These are phyloP conservation scores for Pseudocercospora ulei DNA, from an alignment of 2,329 filamentous ascomycete genomes.

Conservation along the genomic window DNA sequence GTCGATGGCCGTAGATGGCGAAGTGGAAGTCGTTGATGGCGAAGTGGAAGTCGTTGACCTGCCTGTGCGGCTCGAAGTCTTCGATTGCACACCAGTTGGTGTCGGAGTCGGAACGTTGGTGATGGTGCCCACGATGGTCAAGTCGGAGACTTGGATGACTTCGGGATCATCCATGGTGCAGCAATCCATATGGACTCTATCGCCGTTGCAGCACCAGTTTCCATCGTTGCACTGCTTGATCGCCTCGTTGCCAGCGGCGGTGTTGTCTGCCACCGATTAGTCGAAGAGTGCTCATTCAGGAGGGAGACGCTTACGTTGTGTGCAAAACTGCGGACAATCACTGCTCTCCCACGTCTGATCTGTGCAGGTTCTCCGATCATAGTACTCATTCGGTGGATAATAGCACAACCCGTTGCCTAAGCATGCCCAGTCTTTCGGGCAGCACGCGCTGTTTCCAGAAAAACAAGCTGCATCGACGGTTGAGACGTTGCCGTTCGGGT, in stretches of 20 bases:
- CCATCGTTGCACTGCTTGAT: slow-evolving; percentile 28
- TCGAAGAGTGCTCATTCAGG: not conserved
- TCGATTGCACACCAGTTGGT: slow-evolving; percentile 6
- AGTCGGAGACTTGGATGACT: slow-evolving; percentile 19
- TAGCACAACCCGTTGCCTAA: slow-evolving; percentile 33
- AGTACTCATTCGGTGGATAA: slow-evolving; percentile 22
- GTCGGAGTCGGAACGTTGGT: slow-evolving; percentile 14
- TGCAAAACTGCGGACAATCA: slow-evolving; percentile 30
- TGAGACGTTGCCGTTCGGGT: slow-evolving; percentile 31
- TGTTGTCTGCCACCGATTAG: slow-evolving; percentile 16
- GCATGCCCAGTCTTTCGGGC: slow-evolving; percentile 33
- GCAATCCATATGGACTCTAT: slow-evolving; percentile 22
- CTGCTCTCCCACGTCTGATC: slow-evolving; percentile 29
- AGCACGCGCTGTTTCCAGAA: slow-evolving; percentile 29
- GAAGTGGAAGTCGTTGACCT: slow-evolving; percentile 2
- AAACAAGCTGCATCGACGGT: slow-evolving; percentile 25
- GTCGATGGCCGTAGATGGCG: slow-evolving; percentile 3
- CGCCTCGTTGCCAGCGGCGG: slow-evolving; percentile 30
- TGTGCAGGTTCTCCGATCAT: slow-evolving; percentile 33
- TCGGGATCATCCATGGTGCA: slow-evolving; percentile 14
- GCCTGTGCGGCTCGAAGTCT: slow-evolving; percentile 3
- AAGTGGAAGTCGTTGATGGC: not conserved
- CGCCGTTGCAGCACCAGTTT: slow-evolving; percentile 31
- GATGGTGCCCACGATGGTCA: slow-evolving; percentile 20
- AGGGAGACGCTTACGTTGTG: slow-evolving; percentile 19